Percentiles rank a stretch among this genome's conserved stretches.
Conservation (phyloP, 495 filamentous ascomycete species). For the Neurospora discreta region DNA sequence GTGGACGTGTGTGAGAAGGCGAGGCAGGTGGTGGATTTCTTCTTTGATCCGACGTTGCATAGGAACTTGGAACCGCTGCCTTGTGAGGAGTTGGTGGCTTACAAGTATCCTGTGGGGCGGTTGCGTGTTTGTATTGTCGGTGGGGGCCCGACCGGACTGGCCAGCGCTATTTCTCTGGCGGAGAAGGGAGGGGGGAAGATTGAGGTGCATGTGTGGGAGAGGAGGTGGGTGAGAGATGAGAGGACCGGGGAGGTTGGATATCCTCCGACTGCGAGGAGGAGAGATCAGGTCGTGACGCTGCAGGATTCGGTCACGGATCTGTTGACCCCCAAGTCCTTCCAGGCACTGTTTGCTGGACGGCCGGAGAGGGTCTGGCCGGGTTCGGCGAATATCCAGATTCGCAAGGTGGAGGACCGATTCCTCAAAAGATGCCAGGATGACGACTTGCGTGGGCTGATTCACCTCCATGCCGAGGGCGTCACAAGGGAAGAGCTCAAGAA, state of each 20-base stretch:
- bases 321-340: conserved; percentile 14
- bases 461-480: conserved; percentile 25
- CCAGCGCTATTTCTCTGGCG: conserved; percentile 26
- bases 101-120: conserved; percentile 22
- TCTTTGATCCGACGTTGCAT: conserved; percentile 27
- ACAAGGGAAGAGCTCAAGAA: conserved; percentile 18
- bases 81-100: conserved; percentile 13
- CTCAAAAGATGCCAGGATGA: conserved; percentile 23
- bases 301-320: conserved; percentile 24
- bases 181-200: conserved; percentile 23
- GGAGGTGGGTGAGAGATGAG: conserved; percentile 14
- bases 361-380: conserved; percentile 26
- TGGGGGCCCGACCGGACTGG: conserved; percentile 24
- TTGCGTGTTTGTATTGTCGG: conserved; percentile 23
- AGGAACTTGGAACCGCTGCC: conserved; percentile 19
- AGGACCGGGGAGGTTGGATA: conserved; percentile 16
- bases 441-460: conserved; percentile 22
- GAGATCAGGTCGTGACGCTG: conserved; percentile 25
- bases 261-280: conserved; percentile 14
- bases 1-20: conserved; percentile 8
- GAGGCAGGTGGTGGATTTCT: conserved; percentile 23
- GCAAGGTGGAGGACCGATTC: conserved; percentile 30
- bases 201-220: conserved; percentile 25
- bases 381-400: conserved; percentile 27
- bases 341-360: conserved; percentile 19